Evolutionary conservation across 2,329 filamentous ascomycete genomes (phyloP).

Genomic region (Capronia coronata): DNA sequence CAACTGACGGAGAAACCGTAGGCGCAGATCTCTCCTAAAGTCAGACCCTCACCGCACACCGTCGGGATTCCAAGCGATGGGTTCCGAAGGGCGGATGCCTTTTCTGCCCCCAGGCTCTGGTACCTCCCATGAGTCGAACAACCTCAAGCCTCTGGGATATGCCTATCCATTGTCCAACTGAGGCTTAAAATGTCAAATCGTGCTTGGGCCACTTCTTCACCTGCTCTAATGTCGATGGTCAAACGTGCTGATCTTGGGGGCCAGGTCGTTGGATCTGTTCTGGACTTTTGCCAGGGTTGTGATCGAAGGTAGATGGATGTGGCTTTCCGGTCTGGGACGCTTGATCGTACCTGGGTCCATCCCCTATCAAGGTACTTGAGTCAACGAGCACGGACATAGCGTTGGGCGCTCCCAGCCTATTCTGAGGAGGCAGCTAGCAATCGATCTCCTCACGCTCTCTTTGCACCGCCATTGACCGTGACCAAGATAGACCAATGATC

Average conservation of each 20-base stretch:
- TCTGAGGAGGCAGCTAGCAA: conserved; percentile 3
- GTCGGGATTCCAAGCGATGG: conserved; percentile 9
- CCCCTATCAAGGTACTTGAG: conserved; percentile 1
- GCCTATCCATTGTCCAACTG: neutral
- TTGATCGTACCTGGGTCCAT: conserved; percentile 3
- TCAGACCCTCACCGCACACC: conserved; percentile 1
- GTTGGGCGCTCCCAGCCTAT: neutral
- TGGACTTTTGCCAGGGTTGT: conserved; percentile 6
- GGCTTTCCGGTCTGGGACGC: conserved; percentile 1
- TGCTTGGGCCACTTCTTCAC: conserved; percentile 3
- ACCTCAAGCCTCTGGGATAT: too few species aligned
- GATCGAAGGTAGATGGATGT: conserved; percentile 1
- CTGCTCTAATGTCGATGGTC: neutral
- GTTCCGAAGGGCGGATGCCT: conserved; percentile 3
- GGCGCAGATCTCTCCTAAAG: conserved; percentile 17
- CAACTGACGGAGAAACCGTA: conserved; percentile 2
- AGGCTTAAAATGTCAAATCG: neutral
- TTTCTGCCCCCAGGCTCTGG: neutral
- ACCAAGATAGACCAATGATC: conserved; percentile 11
- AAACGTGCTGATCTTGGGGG: neutral
- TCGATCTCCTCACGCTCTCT: conserved; percentile 3
- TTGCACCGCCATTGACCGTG: neutral
- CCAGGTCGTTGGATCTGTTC: conserved; percentile 7
- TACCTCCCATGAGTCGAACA: neutral
- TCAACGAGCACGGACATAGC: neutral